Conservation (phyloP, 2,329 filamentous ascomycete genomes). For the Clarireedia homoeocarpa region DNA sequence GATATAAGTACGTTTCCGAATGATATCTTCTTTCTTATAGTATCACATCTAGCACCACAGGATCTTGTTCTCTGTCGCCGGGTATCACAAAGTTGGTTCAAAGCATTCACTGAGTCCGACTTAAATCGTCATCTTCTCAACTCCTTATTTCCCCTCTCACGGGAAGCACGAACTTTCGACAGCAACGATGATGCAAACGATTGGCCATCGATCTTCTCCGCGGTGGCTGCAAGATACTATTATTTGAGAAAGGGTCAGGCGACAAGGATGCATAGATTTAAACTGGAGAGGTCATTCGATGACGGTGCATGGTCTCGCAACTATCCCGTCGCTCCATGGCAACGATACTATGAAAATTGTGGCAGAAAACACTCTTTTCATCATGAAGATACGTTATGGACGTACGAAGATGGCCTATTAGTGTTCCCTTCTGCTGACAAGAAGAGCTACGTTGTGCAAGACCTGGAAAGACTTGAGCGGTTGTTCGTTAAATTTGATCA, state of each 20-base stretch:
- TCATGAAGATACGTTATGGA: slow-evolving; percentile 44
- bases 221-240: slow-evolving; percentile 46
- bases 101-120: slow-evolving; percentile 41
- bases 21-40: slow-evolving; percentile 49
- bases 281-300: slow-evolving; percentile 32
- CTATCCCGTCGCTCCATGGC: slow-evolving; percentile 38
- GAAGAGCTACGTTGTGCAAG: slow-evolving; percentile 38
- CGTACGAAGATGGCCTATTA: slow-evolving; percentile 44
- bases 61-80: slow-evolving; percentile 45
- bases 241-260: slow-evolving; percentile 42
- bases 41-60: slow-evolving; percentile 39
- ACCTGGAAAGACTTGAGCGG: slow-evolving; percentile 39
- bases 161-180: slow-evolving; percentile 38
- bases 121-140: slow-evolving; percentile 41
- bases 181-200: slow-evolving; percentile 13
- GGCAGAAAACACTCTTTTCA: slow-evolving; percentile 37
- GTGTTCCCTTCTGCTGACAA: slow-evolving; percentile 39
- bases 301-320: slow-evolving; percentile 21
- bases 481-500: slow-evolving; percentile 46
- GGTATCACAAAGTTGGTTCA: slow-evolving; percentile 42
- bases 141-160: slow-evolving; percentile 43
- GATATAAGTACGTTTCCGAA: slow-evolving; percentile 43
- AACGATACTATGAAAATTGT: slow-evolving; percentile 32
- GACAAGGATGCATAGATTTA: slow-evolving; percentile 37
- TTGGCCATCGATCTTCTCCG: slow-evolving; percentile 40